Conservation (phyloP, 2,329 filamentous ascomycete genomes). For the Apiospora pterosperma region DNA sequence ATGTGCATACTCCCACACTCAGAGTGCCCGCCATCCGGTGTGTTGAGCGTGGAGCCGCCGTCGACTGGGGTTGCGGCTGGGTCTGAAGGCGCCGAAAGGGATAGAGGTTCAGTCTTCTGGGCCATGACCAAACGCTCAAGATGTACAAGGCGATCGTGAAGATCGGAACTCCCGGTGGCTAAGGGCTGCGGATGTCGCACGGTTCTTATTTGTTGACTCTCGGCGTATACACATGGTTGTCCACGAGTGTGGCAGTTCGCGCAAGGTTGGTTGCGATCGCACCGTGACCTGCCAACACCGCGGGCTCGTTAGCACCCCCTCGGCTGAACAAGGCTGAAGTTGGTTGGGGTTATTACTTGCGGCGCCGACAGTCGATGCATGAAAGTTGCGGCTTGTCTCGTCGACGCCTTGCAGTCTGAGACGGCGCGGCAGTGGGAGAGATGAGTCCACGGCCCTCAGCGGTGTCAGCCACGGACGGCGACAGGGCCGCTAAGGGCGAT, state of each 20-base stretch:
- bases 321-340: neutral
- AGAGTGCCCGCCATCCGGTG: neutral
- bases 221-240: constrained; percentile 17
- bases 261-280: constrained; percentile 22
- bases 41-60: constrained; percentile 14
- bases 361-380: constrained; percentile 24
- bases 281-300: constrained; percentile 15
- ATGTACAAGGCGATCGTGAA: neutral
- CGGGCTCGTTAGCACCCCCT: neutral
- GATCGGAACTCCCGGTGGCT: neutral
- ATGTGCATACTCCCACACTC: constrained; percentile 26
- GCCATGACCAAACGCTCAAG: neutral
- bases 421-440: neutral
- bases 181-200: neutral
- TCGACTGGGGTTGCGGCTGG: neutral
- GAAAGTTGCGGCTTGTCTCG: constrained; percentile 29
- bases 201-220: constrained; percentile 15
- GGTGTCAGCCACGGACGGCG: neutral
- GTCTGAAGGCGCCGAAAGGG: neutral
- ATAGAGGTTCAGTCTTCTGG: constrained; percentile 8
- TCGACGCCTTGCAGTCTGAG: constrained; percentile 14
- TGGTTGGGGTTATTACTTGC: constrained; percentile 22
- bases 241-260: constrained; percentile 16
- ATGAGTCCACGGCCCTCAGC: neutral
- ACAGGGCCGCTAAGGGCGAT: neutral